Percentiles rank a stretch among this genome's conserved stretches.
phyloP scores from a whole-genome alignment of 163 green algal genomes.

The Chlamydomonas reinhardtii region DNA sequence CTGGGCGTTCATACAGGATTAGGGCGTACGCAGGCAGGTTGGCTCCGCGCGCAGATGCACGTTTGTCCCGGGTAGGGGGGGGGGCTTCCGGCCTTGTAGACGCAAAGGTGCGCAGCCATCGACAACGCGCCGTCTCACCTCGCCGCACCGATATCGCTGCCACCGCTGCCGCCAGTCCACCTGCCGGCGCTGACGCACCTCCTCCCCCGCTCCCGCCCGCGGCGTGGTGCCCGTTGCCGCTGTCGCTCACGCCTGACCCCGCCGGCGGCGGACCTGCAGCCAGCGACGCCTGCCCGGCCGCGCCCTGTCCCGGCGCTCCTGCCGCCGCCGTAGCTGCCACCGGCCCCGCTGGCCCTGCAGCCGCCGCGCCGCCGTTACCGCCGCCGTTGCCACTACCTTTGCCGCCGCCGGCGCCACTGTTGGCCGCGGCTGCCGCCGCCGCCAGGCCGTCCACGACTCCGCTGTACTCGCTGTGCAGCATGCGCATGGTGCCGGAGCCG shows the following conservation, averaged over 20 bases:
- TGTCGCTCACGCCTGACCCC: too few relatives aligned
- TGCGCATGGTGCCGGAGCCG: constrained; percentile 60
- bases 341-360: neutral
- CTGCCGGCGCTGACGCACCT: neutral
- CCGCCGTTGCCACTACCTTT: too few relatives aligned
- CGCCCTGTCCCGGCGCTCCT: neutral
- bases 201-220: neutral
- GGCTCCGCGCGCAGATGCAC: too few relatives aligned
- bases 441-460: constrained; percentile 54
- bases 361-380: neutral
- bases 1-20: too few relatives aligned
- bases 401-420: neutral
- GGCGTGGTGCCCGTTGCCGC: too few relatives aligned
- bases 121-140: neutral
- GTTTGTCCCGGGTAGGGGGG: too few relatives aligned
- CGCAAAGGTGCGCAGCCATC: too few relatives aligned
- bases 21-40: too few relatives aligned
- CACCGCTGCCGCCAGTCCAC: neutral
- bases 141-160: too few relatives aligned
- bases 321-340: too few relatives aligned
- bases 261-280: neutral
- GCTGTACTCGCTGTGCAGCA: constrained; percentile 76
- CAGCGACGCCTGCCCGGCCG: neutral
- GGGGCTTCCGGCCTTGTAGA: too few relatives aligned
- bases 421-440: neutral